Evolutionary conservation across 2,329 filamentous ascomycete species (phyloP), one percentile per base, ranked within the genome.

Genomic region (Cladosporium phlei): DNA sequence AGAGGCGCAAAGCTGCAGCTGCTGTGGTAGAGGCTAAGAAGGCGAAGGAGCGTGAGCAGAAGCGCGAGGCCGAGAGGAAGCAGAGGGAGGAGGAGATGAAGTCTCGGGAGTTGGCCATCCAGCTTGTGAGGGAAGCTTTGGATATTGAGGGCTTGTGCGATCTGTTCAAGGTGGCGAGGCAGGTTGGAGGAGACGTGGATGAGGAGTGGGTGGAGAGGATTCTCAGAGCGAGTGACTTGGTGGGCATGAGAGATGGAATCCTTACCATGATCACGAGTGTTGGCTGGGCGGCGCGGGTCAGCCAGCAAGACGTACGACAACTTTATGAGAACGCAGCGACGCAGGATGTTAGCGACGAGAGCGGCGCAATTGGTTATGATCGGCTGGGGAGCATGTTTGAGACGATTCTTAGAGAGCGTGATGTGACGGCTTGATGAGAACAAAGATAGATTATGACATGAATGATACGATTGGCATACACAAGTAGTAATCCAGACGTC

Each of bases 141-240:
- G 57, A 61, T 10, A 53, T 52, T 43, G 53, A 43, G 16, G 57
- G 59, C 12, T 58, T 56, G 51, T 58, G 63, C 44, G 62, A 66
- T 56, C 49, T 75, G 46, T 64, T 60, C 17, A 66, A 68, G 21
- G 64, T 73, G 20, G 70, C 66, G 38, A 63, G 57, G 49, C 52
- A 50, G 20, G 65, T 74, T 42, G 70, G 67, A 1, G 69, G 65
- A 20, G 66, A 69, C 47, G 58, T 55, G 16, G 59, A 64, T 51
- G 59, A 57, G 30, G 52, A 67, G 30, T 73, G 70, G 69, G 59
- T 73, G 6, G 69, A 72, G 56, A 60, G 61, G 42, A 53, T 74
- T 38, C 54, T 74, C 8, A 65, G 63, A 47, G 69, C 67, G 16
- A 53, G 47, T 35, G 70, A 71, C 1, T 17, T 72, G 28, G 34